phyloP scores from a whole-genome alignment of 441 rosid species.

The Populus hybrid region DNA sequence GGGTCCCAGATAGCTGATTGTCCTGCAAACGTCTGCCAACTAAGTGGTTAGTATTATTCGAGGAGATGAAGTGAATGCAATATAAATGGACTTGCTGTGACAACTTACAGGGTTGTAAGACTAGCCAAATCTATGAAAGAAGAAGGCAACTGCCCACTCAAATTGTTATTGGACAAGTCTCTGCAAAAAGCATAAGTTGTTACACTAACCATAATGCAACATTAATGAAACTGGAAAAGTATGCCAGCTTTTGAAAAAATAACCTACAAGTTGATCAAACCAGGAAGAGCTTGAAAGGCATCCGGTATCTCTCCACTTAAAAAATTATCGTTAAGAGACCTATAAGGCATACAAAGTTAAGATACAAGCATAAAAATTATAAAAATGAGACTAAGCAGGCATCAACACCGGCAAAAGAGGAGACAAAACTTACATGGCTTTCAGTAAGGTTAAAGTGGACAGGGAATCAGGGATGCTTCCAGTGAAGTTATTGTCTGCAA shows the following conservation, averaged over 20 bases:
- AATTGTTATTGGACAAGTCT: constrained; percentile 74
- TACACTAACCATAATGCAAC: constrained; percentile 24
- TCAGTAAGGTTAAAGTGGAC: constrained; percentile 52
- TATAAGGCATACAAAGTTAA: constrained; percentile 30
- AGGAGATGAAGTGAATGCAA: not conserved
- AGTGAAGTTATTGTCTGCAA: constrained; percentile 74
- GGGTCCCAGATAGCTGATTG: constrained; percentile 79
- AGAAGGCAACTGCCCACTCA: constrained; percentile 77
- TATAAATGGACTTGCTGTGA: not conserved
- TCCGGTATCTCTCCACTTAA: constrained; percentile 90
- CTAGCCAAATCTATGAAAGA: constrained; percentile 57
- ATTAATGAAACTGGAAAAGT: not conserved
- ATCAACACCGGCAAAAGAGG: constrained; percentile 10
- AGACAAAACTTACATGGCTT: constrained; percentile 55
- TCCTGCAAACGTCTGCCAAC: constrained; percentile 76
- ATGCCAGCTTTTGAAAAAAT: constrained; percentile 8
- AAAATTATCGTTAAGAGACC: constrained; percentile 73
- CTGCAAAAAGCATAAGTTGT: constrained; percentile 40
- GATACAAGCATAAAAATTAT: not conserved
- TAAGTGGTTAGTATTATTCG: constrained; percentile 32
- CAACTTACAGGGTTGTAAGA: constrained; percentile 77
- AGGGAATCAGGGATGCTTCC: constrained; percentile 88
- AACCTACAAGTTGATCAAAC: constrained; percentile 80
- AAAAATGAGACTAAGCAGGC: constrained; percentile 11
- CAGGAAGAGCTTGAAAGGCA: constrained; percentile 56